Base-by-base conservation (phyloP, 805 yeast genomes). In the Wickerhamiella lipophila region DNA sequence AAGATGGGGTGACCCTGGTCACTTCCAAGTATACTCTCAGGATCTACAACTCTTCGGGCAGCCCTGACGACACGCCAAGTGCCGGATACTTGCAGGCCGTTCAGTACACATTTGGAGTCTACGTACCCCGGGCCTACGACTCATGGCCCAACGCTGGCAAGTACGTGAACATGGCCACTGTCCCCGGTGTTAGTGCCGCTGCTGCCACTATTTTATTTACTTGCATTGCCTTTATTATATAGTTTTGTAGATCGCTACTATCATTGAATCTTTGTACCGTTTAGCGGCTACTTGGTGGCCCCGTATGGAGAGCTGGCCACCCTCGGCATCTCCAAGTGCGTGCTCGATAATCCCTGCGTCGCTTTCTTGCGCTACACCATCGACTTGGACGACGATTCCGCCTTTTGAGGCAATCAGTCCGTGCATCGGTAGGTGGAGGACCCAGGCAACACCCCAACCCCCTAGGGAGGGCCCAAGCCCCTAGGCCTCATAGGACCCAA, bases 81-180 rank as follows among this genome's bases (percentile, higher is more conserved):
- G 68, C 70, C 2, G 72, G 72, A 1, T 53, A 56, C 30, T 56
- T 68, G 41, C 51, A 58, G n/a, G 55, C 67, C 3, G 58, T 59
- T 46, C 36, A 49, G 34, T 62, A 56, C 41, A 48, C 54, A 6
- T 67, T 68, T 50, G 71, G 68, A 23, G 56, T 68, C 42, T 68
- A 68, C 53, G 44, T 55, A 1, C 68, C 69, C 1, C 68, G 67
- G 53, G 34, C 60, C n/a, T 67, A 68, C 47, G 54, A 60, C 16
- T 57, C 64, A 3, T 60, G 63, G 61, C 55, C 64, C 12, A 53
- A 46, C 27, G 57, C 49, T n/a, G 56, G 54, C 23, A 55, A 49
- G 34, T 59, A 56, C 48, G 53, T 59, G 30, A 56, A 58, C 49
- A 12, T 34, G 25, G 55, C 55, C 32, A 42, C 3, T 23, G 15